Base-by-base conservation (phyloP, 2,329 filamentous ascomycete genomes). In the Neofusicoccum ribis region DNA sequence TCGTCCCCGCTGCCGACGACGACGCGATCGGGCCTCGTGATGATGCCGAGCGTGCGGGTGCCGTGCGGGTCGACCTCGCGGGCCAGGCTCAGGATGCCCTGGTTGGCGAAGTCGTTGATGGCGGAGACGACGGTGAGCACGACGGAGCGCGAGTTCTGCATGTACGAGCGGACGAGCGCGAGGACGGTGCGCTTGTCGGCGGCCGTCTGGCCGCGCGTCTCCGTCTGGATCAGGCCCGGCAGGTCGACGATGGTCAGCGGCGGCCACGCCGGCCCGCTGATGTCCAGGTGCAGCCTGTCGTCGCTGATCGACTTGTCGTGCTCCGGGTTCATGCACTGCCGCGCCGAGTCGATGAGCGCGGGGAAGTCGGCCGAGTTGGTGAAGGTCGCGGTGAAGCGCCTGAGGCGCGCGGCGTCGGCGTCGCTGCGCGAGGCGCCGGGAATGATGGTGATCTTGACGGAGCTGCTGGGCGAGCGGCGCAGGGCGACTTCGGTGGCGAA, bases 401-500 rank as follows among this genome's bases (percentile, higher is more conserved):
- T 68, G 20, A 79, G 70, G 12, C 75, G 71, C 8, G 77, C 73
- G 1, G 69, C 68, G 46, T 71, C 72, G 4, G 73, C 70, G 9
- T 56, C 58, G 1, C 66, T 36, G 7, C 70, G 69, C 9, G 65
- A 20, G 60, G 72, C 61, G 64, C 60, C 9, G 67, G 72, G 27
- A 3, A 49, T 44, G 39, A 87, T 83, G 0, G 76, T 80, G 49
- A 84, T 81, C 4, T 75, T 74, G 17, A 85, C 75, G 2, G 70
- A 75, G 0, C 76, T 69, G 5, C 75, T 66, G 0, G 69, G 34
- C 1, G 74, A 75, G 3, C 80, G 79, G 1, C 83, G 80, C 9
- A 89, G 77, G 17, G 86, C 80, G 3, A 89, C 74, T 69, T 89
- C 85, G 0, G 86, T 89, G 0, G 87, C 83, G 66, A 89, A 89